Evolutionary conservation across 108 stramenopile species (phyloP).

Genomic region (Pseudonitzschia multiseries): DNA sequence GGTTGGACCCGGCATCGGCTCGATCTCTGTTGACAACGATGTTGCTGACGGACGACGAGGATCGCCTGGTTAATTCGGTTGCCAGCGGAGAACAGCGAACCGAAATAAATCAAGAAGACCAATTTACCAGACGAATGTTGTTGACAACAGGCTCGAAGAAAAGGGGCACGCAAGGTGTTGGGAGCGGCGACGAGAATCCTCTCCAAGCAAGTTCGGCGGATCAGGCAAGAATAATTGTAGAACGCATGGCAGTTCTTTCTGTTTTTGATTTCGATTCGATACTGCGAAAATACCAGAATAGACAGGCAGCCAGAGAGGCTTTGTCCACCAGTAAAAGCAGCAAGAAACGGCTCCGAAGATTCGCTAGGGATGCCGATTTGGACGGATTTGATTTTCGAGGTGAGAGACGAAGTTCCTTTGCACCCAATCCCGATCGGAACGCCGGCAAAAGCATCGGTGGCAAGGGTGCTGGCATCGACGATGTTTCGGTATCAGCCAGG

Average conservation of each 20-base stretch:
- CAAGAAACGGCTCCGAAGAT: slow-evolving; percentile 33
- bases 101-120: slow-evolving; percentile 5
- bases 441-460: not conserved
- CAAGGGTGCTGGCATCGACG: not conserved
- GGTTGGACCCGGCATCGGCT: slow-evolving; percentile 17
- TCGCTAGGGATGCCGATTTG: slow-evolving; percentile 43
- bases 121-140: not conserved
- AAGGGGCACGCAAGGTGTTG: not conserved
- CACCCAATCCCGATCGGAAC: not conserved
- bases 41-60: slow-evolving; percentile 48
- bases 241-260: slow-evolving; percentile 46
- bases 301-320: slow-evolving; percentile 14
- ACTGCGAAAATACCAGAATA: slow-evolving; percentile 37
- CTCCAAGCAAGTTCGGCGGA: slow-evolving; percentile 37
- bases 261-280: slow-evolving; percentile 39
- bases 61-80: slow-evolving; percentile 35
- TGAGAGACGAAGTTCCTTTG: slow-evolving; percentile 12
- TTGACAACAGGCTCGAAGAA: slow-evolving; percentile 8
- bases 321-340: slow-evolving; percentile 23
- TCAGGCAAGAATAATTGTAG: slow-evolving; percentile 38
- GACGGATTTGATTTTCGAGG: slow-evolving; percentile 52
- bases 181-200: slow-evolving; percentile 20
- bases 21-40: slow-evolving; percentile 33
- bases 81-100: slow-evolving; percentile 16
- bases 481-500: slow-evolving; percentile 10